Evolutionary conservation across 2,329 filamentous ascomycete genomes (phyloP).

Genomic region (Neonectria faginata): DNA sequence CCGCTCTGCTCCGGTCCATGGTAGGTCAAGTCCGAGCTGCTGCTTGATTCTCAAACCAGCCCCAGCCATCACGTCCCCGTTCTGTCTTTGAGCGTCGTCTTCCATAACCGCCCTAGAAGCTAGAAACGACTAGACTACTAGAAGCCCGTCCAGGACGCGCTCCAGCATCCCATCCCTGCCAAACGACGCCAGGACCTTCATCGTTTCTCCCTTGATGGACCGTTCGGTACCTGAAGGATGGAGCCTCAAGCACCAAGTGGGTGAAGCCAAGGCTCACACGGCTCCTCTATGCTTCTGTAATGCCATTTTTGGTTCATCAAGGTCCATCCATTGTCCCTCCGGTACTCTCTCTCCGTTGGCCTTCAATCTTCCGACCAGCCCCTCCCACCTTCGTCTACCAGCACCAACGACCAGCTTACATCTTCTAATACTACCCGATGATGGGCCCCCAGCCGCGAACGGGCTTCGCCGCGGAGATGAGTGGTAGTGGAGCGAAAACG

Average conservation of each 20-base stretch:
- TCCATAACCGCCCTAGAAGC: conserved; percentile 28
- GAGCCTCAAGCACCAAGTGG: conserved; percentile 8
- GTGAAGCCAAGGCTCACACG: not conserved
- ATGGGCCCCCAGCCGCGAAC: conserved; percentile 22
- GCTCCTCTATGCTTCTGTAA: not conserved
- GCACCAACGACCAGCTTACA: conserved; percentile 8
- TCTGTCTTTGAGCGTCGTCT: conserved; percentile 16
- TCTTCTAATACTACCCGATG: conserved; percentile 32
- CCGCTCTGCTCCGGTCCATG: not conserved
- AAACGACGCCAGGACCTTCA: conserved; percentile 15
- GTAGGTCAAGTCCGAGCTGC: not conserved
- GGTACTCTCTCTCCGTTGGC: conserved; percentile 18
- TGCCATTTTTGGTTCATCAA: conserved; percentile 14
- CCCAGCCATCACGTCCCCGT: conserved; percentile 12
- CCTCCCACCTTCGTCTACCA: conserved; percentile 39
- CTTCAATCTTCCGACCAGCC: conserved; percentile 31
- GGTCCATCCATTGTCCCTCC: conserved; percentile 14
- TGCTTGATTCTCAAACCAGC: conserved; percentile 1
- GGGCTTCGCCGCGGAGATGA: conserved; percentile 32
- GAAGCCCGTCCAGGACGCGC: not conserved
- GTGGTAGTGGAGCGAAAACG: conserved; percentile 29
- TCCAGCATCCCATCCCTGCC: conserved; percentile 12
- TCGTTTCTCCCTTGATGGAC: conserved; percentile 11
- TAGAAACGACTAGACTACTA: not conserved
- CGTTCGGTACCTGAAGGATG: conserved; percentile 16